A percentile compares a stretch with the other conserved stretches of the same genome.
These are phyloP conservation scores for Skeletonema grethae DNA, from an alignment of 108 stramenopile species.

Conservation along the genomic window DNA sequence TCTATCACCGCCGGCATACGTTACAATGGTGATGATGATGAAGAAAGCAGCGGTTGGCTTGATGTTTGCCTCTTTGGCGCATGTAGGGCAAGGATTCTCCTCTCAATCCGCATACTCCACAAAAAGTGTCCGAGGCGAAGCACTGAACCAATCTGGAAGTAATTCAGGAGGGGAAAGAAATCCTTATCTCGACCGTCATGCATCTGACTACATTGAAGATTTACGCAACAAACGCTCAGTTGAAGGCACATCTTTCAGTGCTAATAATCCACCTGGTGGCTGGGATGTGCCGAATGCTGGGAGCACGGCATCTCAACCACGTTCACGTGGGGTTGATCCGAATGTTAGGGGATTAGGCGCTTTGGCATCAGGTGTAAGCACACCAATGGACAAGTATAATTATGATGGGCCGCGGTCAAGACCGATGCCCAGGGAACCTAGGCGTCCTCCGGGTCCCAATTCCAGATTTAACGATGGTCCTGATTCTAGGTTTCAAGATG, in stretches of 20 bases:
- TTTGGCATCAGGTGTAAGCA: conserved; percentile 36
- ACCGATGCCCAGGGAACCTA: conserved; percentile 7
- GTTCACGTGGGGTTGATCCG: conserved; percentile 11
- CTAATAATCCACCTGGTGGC: conserved; percentile 37
- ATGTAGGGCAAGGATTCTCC: not conserved
- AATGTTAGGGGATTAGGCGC: conserved; percentile 25
- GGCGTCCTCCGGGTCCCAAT: not conserved
- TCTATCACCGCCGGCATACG: too few species aligned
- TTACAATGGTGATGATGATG: not conserved
- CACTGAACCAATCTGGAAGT: not conserved
- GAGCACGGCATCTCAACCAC: conserved; percentile 27
- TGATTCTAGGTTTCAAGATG: not conserved
- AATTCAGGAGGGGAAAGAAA: conserved; percentile 1
- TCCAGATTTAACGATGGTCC: conserved; percentile 5
- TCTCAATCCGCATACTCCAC: not conserved
- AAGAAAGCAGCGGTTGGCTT: not conserved
- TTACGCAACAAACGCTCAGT: conserved; percentile 17
- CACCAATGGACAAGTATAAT: conserved; percentile 22
- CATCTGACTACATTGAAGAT: conserved; percentile 24
- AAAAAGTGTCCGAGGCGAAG: not conserved
- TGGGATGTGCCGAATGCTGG: conserved; percentile 38
- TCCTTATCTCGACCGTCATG: conserved; percentile 20
- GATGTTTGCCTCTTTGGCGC: conserved; percentile 2
- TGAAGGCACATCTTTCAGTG: conserved; percentile 28
- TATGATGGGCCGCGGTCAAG: conserved; percentile 10